These are phyloP conservation scores for Calamus simplicifolius DNA, from an alignment of 176 grass and related monocot species.

Conservation along the genomic window DNA sequence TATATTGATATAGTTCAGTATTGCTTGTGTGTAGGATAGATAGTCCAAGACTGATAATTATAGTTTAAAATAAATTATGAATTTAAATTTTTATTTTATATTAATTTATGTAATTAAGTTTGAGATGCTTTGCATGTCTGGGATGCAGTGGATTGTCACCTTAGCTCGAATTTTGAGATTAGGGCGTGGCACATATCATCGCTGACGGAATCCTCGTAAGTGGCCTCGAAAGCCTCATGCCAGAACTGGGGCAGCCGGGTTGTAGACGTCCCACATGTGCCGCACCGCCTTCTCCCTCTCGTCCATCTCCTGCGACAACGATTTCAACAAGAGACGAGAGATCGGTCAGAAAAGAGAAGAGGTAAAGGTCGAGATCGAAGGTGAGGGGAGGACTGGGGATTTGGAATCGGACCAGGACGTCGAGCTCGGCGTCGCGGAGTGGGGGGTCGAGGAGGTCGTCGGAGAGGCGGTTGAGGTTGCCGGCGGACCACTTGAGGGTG, in stretches of 20 bases:
- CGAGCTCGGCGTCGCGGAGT: conserved; percentile 22
- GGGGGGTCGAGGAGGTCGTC: background rate
- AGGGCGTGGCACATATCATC: too few species aligned
- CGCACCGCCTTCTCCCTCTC: conserved; percentile 72
- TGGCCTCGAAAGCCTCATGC: conserved; percentile 86
- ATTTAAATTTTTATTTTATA: too few species aligned
- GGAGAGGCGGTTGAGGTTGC: conserved; percentile 6
- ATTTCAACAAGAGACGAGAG: background rate
- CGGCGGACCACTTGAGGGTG: conserved; percentile 22
- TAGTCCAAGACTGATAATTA: too few species aligned
- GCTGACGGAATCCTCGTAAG: conserved; percentile 70
- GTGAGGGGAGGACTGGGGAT: conserved; percentile 1
- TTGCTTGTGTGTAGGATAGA: too few species aligned
- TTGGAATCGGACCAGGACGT: conserved; percentile 34
- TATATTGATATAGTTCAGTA: too few species aligned
- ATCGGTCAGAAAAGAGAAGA: background rate
- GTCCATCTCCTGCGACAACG: conserved; percentile 56
- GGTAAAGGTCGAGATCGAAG: background rate
- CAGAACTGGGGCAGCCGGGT: conserved; percentile 56
- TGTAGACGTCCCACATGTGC: conserved; percentile 79
- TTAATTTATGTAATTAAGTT: too few species aligned
- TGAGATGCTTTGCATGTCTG: too few species aligned
- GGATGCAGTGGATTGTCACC: too few species aligned
- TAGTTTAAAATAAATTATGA: too few species aligned
- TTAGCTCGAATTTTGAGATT: too few species aligned